Evolutionary conservation across 2,329 filamentous ascomycete species (phyloP), one percentile per base, ranked within the genome.

Genomic region (Aspergillus calidoustus): DNA sequence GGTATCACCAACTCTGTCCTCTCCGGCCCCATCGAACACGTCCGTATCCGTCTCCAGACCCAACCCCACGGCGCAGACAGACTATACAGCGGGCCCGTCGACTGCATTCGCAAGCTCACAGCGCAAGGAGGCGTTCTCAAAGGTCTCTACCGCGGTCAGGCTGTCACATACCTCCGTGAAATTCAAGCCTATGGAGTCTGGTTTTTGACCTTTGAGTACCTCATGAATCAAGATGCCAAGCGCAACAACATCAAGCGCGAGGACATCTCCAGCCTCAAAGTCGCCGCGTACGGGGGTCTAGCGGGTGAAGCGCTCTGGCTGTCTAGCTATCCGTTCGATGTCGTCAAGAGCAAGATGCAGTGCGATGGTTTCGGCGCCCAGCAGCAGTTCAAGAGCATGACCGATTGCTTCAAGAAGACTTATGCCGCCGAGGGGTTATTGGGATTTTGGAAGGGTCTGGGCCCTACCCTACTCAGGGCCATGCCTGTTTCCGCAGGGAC

Each of bases 281-380:
- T 99, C 54, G 95, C 95, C 13, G 81, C 92, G 13, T 99, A 98
- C 76, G 95, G 95, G 66, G 95, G 95, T 49, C 79, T 99, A 46
- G 95, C 95, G 0, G 95, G 95, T 69, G 95, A 99, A 83, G 92
- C 89, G 56, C 85, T 99, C 60, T 99, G 95, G 95, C 82, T 99
- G 59, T 85, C 86, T 41, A 96, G 92, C 74, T 99, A 99, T 80
- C 95, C 95, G 23, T 90, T 99, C 67, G 95, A 99, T 79, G 94
- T 99, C 30, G 81, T 99, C 80, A 99, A 99, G 90, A 97, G 92
- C 80, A 98, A 97, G 87, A 97, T 98, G 94, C 95, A 99, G 86
- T 97, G 90, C 61, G 95, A 99, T 80, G 93, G 91, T 0, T 95
- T 97, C 74, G 92, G 91, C 2, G 77, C 74, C 4, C 80, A 85